These are phyloP conservation scores for Botrytis pseudocinerea DNA, from an alignment of 2,329 filamentous ascomycete species.

Conservation along the genomic window DNA sequence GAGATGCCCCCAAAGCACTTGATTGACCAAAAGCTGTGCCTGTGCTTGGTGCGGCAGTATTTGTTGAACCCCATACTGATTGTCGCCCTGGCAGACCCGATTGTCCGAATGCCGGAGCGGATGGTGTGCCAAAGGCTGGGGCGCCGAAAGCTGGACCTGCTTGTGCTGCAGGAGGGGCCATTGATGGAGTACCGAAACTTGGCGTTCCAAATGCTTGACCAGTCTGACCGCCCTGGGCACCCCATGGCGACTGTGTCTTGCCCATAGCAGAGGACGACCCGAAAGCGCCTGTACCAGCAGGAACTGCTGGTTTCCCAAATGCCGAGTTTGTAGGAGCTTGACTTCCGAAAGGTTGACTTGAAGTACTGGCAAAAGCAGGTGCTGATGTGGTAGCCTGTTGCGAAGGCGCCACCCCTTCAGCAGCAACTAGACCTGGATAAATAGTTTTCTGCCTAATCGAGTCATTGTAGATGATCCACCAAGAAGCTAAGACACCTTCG, in stretches of 20 bases:
- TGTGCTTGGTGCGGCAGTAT: conserved; percentile 34
- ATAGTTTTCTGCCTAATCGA: conserved; percentile 73
- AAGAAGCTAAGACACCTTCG: conserved; percentile 79
- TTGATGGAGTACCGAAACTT: conserved; percentile 38
- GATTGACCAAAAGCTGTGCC: conserved; percentile 55
- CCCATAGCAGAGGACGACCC: conserved; percentile 36
- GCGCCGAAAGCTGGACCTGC: conserved; percentile 51
- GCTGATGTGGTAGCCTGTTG: conserved; percentile 31
- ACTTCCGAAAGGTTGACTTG: conserved; percentile 25
- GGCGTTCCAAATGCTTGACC: conserved; percentile 53
- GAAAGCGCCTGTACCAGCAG: conserved; percentile 41
- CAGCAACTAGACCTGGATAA: conserved; percentile 68
- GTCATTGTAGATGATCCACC: conserved; percentile 92
- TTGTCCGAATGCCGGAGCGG: conserved; percentile 33
- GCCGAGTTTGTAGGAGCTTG: conserved; percentile 32
- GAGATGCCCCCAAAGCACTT: conserved; percentile 47
- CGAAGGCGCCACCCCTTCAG: conserved; percentile 35
- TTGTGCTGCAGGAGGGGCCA: conserved; percentile 34
- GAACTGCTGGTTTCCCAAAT: conserved; percentile 39
- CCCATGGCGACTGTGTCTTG: conserved; percentile 23
- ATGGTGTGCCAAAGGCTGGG: conserved; percentile 47
- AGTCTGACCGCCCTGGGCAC: conserved; percentile 42
- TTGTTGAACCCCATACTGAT: conserved; percentile 55
- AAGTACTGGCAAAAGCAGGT: conserved; percentile 36
- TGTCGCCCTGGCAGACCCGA: conserved; percentile 49